These are phyloP conservation scores for Cynanchum wilfordii DNA, from an alignment of 257 asterid species.

Conservation along the genomic window DNA sequence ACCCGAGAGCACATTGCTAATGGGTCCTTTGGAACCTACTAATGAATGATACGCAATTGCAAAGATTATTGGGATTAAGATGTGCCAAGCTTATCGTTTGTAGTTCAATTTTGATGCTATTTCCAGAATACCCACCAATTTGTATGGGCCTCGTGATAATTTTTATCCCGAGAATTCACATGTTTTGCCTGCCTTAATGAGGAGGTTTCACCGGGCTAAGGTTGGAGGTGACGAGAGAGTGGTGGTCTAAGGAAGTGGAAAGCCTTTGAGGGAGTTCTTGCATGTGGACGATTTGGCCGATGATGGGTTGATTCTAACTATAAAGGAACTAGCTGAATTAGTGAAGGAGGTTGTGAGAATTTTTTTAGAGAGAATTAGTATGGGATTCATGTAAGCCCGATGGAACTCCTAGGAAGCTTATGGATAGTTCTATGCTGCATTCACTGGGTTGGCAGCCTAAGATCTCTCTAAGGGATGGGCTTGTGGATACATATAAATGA, in stretches of 20 bases:
- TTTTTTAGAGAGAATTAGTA: constrained; percentile 64
- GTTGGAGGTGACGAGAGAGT: constrained; percentile 39
- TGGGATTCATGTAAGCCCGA: constrained; percentile 92
- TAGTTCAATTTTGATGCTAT: constrained; percentile 74
- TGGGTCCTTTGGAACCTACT: constrained; percentile 81
- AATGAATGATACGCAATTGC: constrained; percentile 93
- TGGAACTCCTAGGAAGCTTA: constrained; percentile 95
- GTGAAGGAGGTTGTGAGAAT: constrained; percentile 86
- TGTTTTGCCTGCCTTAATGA: constrained; percentile 72
- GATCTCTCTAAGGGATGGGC: constrained; percentile 19
- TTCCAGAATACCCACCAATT: constrained; percentile 83
- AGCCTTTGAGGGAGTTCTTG: constrained; percentile 79
- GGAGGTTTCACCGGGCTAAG: constrained; percentile 86
- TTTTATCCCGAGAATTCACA: constrained; percentile 92
- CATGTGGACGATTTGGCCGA: constrained; percentile 93
- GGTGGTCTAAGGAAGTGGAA: constrained; percentile 94
- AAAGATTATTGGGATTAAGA: constrained; percentile 81
- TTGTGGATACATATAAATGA: constrained; percentile 57
- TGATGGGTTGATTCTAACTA: constrained; percentile 64
- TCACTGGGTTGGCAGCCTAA: constrained; percentile 81
- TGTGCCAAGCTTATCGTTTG: constrained; percentile 76
- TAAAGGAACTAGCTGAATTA: constrained; percentile 78
- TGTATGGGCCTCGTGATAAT: constrained; percentile 75
- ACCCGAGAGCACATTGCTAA: constrained; percentile 72
- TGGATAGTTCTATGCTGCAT: constrained; percentile 79